These are phyloP conservation scores for Beauveria scarabaeidicola DNA, from an alignment of 2,329 filamentous ascomycete species.

Conservation along the genomic window DNA sequence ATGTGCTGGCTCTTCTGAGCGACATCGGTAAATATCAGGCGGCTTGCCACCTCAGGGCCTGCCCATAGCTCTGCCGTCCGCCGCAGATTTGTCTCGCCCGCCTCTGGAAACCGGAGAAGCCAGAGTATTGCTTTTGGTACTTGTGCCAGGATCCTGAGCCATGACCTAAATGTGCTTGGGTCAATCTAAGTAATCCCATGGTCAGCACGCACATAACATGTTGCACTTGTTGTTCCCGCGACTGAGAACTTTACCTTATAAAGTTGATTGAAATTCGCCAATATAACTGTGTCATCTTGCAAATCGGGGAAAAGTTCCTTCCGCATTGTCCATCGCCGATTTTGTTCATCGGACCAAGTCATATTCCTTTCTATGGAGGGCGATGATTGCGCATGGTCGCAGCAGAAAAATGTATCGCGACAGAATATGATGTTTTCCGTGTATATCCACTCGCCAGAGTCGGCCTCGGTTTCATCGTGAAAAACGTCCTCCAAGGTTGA, in stretches of 20 bases:
- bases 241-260: conserved; percentile 64
- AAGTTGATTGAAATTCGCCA: conserved; percentile 97
- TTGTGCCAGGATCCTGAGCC: conserved; percentile 80
- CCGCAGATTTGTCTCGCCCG: conserved; percentile 78
- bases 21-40: conserved; percentile 92
- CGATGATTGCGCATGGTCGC: conserved; percentile 88
- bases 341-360: conserved; percentile 78
- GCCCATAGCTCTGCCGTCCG: conserved; percentile 79
- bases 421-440: conserved; percentile 95
- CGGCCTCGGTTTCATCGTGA: conserved; percentile 55
- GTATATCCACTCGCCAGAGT: conserved; percentile 80
- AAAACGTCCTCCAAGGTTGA: conserved; percentile 64
- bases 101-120: conserved; percentile 92
- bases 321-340: conserved; percentile 80
- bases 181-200: conserved; percentile 56
- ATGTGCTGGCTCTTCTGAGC: conserved; percentile 94
- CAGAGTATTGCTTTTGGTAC: conserved; percentile 86
- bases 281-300: conserved; percentile 74
- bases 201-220: conserved; percentile 13
- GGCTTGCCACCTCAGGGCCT: conserved; percentile 70
- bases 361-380: conserved; percentile 58
- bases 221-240: background rate
- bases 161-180: conserved; percentile 89
- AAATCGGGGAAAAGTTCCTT: conserved; percentile 83
- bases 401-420: conserved; percentile 94